phyloP scores from a whole-genome alignment of 768 basidiomycete genomes.

The Rhodotorula toruloides region DNA sequence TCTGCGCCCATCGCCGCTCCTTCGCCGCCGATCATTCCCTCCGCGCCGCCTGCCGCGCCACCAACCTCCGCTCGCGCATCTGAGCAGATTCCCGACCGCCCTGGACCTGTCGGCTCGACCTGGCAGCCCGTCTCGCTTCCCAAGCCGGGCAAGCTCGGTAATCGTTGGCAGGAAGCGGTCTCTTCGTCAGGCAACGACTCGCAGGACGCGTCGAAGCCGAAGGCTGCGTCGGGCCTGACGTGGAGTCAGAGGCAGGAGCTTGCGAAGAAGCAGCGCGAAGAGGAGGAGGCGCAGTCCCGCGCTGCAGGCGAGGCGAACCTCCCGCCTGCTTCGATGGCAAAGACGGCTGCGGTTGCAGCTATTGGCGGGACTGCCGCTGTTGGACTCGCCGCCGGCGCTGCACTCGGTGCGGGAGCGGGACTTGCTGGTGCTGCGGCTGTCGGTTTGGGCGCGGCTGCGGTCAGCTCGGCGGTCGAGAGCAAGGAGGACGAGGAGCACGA shows the following conservation, averaged over 20 bases:
- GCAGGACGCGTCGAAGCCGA: slow-evolving; percentile 88
- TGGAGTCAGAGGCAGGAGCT: slow-evolving; percentile 90
- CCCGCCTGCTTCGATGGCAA: slow-evolving; percentile 4
- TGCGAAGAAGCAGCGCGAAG: slow-evolving; percentile 79
- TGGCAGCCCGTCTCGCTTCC: slow-evolving; percentile 82
- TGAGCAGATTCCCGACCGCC: slow-evolving; percentile 57
- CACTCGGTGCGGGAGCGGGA: slow-evolving; percentile 28
- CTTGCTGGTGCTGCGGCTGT: slow-evolving; percentile 39
- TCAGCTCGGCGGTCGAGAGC: slow-evolving; percentile 10
- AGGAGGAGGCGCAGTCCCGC: slow-evolving; percentile 57
- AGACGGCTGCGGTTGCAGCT: slow-evolving; percentile 37
- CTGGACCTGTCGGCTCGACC: slow-evolving; percentile 72
- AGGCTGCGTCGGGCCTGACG: slow-evolving; percentile 64
- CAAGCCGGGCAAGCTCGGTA: slow-evolving; percentile 79
- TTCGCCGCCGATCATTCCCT: slow-evolving; percentile 28
- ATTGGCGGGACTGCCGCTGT: slow-evolving; percentile 54
- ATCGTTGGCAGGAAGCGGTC: slow-evolving; percentile 55
- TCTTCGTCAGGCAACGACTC: too few species aligned
- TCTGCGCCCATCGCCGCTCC: slow-evolving; percentile 41
- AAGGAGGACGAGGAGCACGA: slow-evolving; percentile 17
- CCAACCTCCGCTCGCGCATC: slow-evolving; percentile 43
- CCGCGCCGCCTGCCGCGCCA: slow-evolving; percentile 51
- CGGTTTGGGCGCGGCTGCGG: slow-evolving; percentile 13
- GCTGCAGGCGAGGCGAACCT: slow-evolving; percentile 15
- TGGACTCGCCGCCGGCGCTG: slow-evolving; percentile 44